Conservation (phyloP, 495 filamentous ascomycete genomes). For the Letharia columbiana region DNA sequence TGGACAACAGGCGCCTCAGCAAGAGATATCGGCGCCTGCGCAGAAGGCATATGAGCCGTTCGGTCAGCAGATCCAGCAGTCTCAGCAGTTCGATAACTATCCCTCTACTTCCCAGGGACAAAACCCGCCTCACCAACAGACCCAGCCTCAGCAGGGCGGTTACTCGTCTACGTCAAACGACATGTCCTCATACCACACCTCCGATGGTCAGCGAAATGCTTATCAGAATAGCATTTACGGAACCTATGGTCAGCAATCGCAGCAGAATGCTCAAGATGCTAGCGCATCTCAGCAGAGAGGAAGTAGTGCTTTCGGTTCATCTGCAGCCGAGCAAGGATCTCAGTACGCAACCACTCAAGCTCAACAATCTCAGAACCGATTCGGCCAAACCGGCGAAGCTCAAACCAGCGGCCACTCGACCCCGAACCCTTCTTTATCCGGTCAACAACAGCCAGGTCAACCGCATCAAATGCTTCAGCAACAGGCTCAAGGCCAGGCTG, state of each 20-base stretch:
- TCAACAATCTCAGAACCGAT: slow-evolving; percentile 52
- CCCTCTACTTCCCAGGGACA: slow-evolving; percentile 39
- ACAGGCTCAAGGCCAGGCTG: slow-evolving; percentile 54
- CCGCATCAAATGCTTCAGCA: slow-evolving; percentile 40
- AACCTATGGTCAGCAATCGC: slow-evolving; percentile 58
- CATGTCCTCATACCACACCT: slow-evolving; percentile 78
- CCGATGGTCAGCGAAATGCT: slow-evolving; percentile 68
- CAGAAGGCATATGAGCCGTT: slow-evolving; percentile 89
- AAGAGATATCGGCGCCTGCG: slow-evolving; percentile 50
- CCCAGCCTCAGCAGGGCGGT: slow-evolving; percentile 48
- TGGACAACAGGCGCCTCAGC: slow-evolving; percentile 42
- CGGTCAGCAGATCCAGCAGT: slow-evolving; percentile 62
- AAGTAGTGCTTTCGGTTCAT: slow-evolving; percentile 67
- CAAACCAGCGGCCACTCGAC: slow-evolving; percentile 83
- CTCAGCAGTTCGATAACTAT: slow-evolving; percentile 56
- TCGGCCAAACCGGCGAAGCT: slow-evolving; percentile 57
- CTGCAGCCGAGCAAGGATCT: slow-evolving; percentile 62
- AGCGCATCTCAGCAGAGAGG: slow-evolving; percentile 57
- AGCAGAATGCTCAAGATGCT: slow-evolving; percentile 62
- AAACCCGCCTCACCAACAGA: slow-evolving; percentile 35
- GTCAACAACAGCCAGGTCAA: slow-evolving; percentile 49
- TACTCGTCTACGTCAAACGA: slow-evolving; percentile 70
- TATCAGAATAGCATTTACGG: slow-evolving; percentile 82
- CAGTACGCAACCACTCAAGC: slow-evolving; percentile 64
- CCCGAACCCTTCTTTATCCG: slow-evolving; percentile 69